Base-by-base conservation (phyloP, 1,139 yeast genomes). In the Blastobotrys arbuscula region DNA sequence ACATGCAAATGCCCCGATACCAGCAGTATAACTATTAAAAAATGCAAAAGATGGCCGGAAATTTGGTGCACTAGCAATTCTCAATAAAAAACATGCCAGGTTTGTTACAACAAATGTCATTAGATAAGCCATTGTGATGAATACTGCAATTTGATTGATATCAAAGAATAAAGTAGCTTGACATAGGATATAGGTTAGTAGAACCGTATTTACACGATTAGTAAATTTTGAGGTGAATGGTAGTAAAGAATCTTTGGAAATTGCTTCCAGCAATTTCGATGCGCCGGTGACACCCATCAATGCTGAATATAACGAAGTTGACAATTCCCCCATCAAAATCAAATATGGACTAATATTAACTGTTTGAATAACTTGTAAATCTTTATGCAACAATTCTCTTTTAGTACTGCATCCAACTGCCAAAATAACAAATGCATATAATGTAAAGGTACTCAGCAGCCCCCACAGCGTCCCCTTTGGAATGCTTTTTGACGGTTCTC, bases 201-300 rank as follows among this genome's bases (percentile, higher is more conserved):
- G 52, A 30, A 92, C 78, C 1, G 88, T 83, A 15, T 77, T 76
- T 30, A 74, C 68, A 9, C 89, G 85, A 57, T 77, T 81, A 36
- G 72, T 73, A 60, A 90, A 86, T 0, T 73, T 53, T 0, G 75
- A 65, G 13, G 89, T 67, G 0, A 89, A 92, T 0, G 97, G 97
- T 20, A 92, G 70, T 42, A 92, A 82, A 43, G 76, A 75, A 66
- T 92, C 98, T 57, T 85, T 79, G 0, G 97, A 87, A 54, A 92
- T 87, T 0, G 98, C 98, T 59, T 85, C 89, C 24, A 92, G 70
- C 58, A 90, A 80, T 48, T 87, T 82, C 0, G 97, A 95, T 0
- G 97, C 96, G 8, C 97, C 97, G 9, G 90, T 90, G 47, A 92
- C 77, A 46, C 98, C 98, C 72, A 92, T 94, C 55, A 92, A 84